phyloP scores from a whole-genome alignment of 192 early-diverging fungal genomes.

The Coemansia aciculifera region DNA sequence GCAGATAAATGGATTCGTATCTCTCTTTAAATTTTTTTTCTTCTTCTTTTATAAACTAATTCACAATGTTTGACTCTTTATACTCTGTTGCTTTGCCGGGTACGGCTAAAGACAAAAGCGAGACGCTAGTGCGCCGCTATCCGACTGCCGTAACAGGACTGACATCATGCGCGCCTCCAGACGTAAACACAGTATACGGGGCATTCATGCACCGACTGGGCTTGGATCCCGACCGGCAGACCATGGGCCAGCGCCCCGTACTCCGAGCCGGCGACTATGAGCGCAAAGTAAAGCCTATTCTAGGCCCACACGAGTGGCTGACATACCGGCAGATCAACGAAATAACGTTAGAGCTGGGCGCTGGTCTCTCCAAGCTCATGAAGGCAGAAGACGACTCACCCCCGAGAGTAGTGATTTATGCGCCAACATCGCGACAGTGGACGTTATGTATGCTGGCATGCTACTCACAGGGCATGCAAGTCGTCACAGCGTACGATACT shows the following conservation, averaged over 20 bases:
- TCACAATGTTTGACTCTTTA: constrained; percentile 2
- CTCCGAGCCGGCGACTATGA: constrained; percentile 60
- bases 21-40: neutral
- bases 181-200: constrained; percentile 71
- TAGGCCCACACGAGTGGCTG: constrained; percentile 79
- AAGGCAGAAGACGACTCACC: neutral
- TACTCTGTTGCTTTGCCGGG: constrained; percentile 29
- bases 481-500: constrained; percentile 85
- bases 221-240: constrained; percentile 59
- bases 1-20: neutral
- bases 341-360: constrained; percentile 60
- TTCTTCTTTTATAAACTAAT: constrained; percentile 4
- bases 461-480: constrained; percentile 71
- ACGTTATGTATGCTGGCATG: constrained; percentile 44
- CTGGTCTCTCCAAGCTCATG: constrained; percentile 73
- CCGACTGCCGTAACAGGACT: constrained; percentile 23
- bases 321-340: constrained; percentile 71
- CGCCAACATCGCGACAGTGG: constrained; percentile 63
- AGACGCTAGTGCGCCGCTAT: constrained; percentile 35
- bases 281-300: constrained; percentile 75
- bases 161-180: constrained; percentile 32
- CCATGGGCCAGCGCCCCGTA: constrained; percentile 71
- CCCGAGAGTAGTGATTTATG: constrained; percentile 64
- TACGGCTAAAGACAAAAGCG: constrained; percentile 13
- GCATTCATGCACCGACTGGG: constrained; percentile 61